Evolutionary conservation across 768 basidiomycete species (phyloP).

Genomic region (Termitomyces sp.): DNA sequence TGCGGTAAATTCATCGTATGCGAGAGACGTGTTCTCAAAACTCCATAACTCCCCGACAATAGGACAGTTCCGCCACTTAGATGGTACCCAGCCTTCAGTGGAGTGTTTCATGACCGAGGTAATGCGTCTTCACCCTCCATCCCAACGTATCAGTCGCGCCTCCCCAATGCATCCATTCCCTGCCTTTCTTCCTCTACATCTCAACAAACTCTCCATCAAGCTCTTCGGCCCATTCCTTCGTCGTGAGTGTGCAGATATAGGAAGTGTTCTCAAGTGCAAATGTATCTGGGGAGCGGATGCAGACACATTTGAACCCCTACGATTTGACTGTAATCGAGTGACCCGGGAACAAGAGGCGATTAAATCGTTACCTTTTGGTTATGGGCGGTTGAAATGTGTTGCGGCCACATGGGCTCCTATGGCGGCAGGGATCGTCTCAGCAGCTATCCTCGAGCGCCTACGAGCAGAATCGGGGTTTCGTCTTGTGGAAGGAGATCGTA

Average conservation of each 20-base stretch:
- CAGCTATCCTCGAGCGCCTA: slow-evolving; percentile 32
- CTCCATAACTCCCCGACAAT: slow-evolving; percentile 28
- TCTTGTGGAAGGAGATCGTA: slow-evolving; percentile 20
- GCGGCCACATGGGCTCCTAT: slow-evolving; percentile 47
- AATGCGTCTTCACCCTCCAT: slow-evolving; percentile 48
- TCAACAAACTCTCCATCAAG: neutral
- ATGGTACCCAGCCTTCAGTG: slow-evolving; percentile 21
- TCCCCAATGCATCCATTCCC: neutral
- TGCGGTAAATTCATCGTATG: slow-evolving; percentile 21
- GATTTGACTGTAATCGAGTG: slow-evolving; percentile 22
- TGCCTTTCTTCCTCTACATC: neutral
- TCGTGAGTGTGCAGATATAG: slow-evolving; percentile 33
- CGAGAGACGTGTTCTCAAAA: slow-evolving; percentile 23
- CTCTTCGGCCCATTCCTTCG: neutral
- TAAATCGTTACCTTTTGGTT: slow-evolving; percentile 41
- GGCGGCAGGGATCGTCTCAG: slow-evolving; percentile 43
- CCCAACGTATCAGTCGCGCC: slow-evolving; percentile 37
- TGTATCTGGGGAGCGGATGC: slow-evolving; percentile 33
- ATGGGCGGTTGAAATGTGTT: slow-evolving; percentile 40
- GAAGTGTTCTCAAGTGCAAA: slow-evolving; percentile 24
- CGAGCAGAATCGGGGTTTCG: slow-evolving; percentile 20
- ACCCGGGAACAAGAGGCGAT: slow-evolving; percentile 16
- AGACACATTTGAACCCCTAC: slow-evolving; percentile 37
- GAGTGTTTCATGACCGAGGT: slow-evolving; percentile 36
- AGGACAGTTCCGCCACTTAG: slow-evolving; percentile 21